A percentile compares a stretch with the other conserved stretches of the same genome.
phyloP scores from a whole-genome alignment of 768 basidiomycete species.

The Leucocoprinus birnbaumii region DNA sequence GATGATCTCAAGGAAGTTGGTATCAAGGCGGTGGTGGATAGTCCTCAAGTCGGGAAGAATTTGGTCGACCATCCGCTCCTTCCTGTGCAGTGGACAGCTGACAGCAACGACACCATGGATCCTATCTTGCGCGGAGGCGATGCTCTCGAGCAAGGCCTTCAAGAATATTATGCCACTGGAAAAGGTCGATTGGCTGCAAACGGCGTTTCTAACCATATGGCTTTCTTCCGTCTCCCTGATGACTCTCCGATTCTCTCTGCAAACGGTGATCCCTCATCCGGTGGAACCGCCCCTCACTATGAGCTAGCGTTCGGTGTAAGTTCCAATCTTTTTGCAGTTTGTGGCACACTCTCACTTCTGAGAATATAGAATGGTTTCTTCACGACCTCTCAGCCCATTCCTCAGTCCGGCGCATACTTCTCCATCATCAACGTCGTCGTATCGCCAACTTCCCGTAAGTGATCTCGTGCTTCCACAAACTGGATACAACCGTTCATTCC shows the following conservation, averaged over 20 bases:
- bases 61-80: conserved; percentile 37
- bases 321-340: neutral
- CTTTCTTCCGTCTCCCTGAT: conserved; percentile 26
- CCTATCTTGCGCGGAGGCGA: conserved; percentile 19
- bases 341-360: neutral
- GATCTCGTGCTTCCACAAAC: no score
- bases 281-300: conserved; percentile 26
- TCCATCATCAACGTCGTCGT: conserved; percentile 22
- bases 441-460: conserved; percentile 34
- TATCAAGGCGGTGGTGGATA: conserved; percentile 33
- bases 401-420: conserved; percentile 27
- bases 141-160: conserved; percentile 13
- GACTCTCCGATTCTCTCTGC: conserved; percentile 22
- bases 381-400: conserved; percentile 22
- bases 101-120: conserved; percentile 22
- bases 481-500: no score
- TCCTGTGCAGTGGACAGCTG: conserved; percentile 23
- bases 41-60: conserved; percentile 43
- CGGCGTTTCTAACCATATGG: conserved; percentile 30
- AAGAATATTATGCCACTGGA: conserved; percentile 24
- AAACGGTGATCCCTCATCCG: conserved; percentile 28
- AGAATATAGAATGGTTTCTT: conserved; percentile 15
- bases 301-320: conserved; percentile 28
- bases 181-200: conserved; percentile 26
- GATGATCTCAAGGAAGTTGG: conserved; percentile 30